Evolutionary conservation across 257 asterid species (phyloP), one percentile per base, ranked within the genome.

Genomic region (Solanum sitiens): DNA sequence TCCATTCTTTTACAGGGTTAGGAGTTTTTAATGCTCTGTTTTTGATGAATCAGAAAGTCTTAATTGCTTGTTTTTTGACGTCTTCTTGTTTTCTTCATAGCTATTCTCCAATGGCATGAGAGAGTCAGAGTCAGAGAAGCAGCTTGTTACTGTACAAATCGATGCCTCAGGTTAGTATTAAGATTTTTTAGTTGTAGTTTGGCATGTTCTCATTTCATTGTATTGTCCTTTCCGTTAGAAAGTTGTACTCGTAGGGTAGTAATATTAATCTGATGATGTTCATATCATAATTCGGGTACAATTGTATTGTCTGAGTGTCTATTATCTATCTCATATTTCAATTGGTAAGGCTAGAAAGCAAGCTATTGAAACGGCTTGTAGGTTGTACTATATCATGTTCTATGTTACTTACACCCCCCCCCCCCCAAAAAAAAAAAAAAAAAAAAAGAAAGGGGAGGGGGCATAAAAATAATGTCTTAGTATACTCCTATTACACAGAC

Each of bases 1-100:
- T 89, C 98, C 96, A 14, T 93, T 93, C 85, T 97, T 97, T 89
- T 95, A 94, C 65, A 95, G 95, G 93, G 99, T 93, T 75, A 45
- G 89, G 84, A 44, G 15, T 89, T 25, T 27, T 73, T 32, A 59
- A 73, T 73, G 61, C 40, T 30, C 40, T 72, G 32, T 63, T 73
- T 21, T 61, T 50, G 63, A 39, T 73, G 44, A 25, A 25, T 73
- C n/a, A 14, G 32, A 72, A 50, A 50, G 42, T 77, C 72, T n/a
- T 35, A 7, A 40, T 33, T 61, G 68, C 63, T 85, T 21, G 1
- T 56, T 61, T 68, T 75, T 82, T 56, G 16, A 72, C 86, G 11
- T 65, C 15, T 33, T 30, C 65, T 61, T 11, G 82, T 47, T 84
- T 67, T 21, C 75, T 47, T 86, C 89, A 44, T 86, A 96, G 99